Conservation (phyloP, 306 rosid species). For the Prunus salicina region DNA sequence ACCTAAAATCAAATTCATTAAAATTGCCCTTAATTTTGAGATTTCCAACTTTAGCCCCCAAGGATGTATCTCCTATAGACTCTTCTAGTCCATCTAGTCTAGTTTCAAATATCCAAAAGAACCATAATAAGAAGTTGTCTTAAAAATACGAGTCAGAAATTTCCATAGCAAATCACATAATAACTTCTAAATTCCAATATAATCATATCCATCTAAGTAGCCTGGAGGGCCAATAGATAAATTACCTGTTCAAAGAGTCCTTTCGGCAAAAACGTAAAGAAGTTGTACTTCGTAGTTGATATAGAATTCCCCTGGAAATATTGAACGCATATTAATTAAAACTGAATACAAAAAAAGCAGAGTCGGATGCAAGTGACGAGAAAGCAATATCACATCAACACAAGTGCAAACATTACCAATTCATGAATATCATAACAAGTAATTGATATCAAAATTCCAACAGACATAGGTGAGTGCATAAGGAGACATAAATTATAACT, state of each 20-base stretch:
- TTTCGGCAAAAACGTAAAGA: slow-evolving; percentile 83
- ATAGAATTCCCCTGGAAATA: slow-evolving; percentile 85
- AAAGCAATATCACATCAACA: slow-evolving; percentile 15
- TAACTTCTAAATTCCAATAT: background rate
- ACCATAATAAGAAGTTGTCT: background rate
- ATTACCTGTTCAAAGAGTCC: slow-evolving; percentile 95
- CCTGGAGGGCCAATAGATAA: slow-evolving; percentile 24
- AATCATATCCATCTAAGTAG: slow-evolving; percentile 6
- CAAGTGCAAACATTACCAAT: background rate
- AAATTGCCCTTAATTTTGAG: background rate
- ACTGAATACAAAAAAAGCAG: background rate
- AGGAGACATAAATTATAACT: background rate
- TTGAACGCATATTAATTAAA: slow-evolving; percentile 21
- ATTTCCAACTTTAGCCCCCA: background rate
- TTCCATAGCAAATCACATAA: background rate
- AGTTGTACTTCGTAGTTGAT: slow-evolving; percentile 87
- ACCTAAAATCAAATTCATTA: background rate
- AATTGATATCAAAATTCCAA: background rate
- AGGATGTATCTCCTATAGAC: background rate
- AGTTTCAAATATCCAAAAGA: background rate
- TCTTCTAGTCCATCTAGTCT: background rate
- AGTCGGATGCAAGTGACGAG: background rate
- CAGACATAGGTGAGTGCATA: background rate
- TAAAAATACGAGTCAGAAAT: background rate
- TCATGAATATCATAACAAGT: background rate